These are phyloP conservation scores for Stemphylium lycopersici DNA, from an alignment of 2,329 filamentous ascomycete species.

Conservation along the genomic window DNA sequence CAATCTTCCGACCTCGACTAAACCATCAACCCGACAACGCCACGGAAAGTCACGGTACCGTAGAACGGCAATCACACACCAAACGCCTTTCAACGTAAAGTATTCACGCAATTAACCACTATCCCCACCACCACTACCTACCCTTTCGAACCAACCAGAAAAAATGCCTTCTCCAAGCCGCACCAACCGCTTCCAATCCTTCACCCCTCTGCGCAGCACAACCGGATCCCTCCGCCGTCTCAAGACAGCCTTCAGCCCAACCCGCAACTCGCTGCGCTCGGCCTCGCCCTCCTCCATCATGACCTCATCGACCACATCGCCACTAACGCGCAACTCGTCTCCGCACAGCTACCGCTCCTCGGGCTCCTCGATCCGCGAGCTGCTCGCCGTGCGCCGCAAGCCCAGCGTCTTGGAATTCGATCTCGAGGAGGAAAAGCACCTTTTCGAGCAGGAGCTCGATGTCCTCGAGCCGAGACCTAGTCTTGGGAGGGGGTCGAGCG, in stretches of 20 bases:
- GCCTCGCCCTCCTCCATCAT: slow-evolving; percentile 27
- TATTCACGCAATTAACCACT: slow-evolving; percentile 5
- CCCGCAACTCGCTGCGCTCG: slow-evolving; percentile 36
- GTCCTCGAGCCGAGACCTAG: slow-evolving; percentile 44
- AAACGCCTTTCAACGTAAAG: not conserved
- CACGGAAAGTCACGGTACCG: not conserved
- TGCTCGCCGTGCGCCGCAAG: slow-evolving; percentile 43
- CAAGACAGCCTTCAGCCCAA: slow-evolving; percentile 45
- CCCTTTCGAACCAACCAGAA: slow-evolving; percentile 15
- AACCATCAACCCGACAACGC: not conserved
- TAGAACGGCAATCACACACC: slow-evolving; percentile 3
- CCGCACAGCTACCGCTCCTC: slow-evolving; percentile 39
- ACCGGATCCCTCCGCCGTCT: slow-evolving; percentile 40
- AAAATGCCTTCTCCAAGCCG: slow-evolving; percentile 42
- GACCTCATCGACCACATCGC: slow-evolving; percentile 37
- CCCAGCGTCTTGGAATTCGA: slow-evolving; percentile 44
- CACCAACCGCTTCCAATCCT: slow-evolving; percentile 48
- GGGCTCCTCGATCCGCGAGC: slow-evolving; percentile 34
- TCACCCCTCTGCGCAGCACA: slow-evolving; percentile 42
- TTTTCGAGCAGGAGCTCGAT: slow-evolving; percentile 38
- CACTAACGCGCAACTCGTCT: slow-evolving; percentile 37
- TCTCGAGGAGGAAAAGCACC: slow-evolving; percentile 42
- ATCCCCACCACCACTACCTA: not conserved
- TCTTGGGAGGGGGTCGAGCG: slow-evolving; percentile 15
- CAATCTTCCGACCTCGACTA: slow-evolving; percentile 1